These are phyloP conservation scores for Metarhizium guizhouense DNA, from an alignment of 2,329 filamentous ascomycete species.

Conservation along the genomic window DNA sequence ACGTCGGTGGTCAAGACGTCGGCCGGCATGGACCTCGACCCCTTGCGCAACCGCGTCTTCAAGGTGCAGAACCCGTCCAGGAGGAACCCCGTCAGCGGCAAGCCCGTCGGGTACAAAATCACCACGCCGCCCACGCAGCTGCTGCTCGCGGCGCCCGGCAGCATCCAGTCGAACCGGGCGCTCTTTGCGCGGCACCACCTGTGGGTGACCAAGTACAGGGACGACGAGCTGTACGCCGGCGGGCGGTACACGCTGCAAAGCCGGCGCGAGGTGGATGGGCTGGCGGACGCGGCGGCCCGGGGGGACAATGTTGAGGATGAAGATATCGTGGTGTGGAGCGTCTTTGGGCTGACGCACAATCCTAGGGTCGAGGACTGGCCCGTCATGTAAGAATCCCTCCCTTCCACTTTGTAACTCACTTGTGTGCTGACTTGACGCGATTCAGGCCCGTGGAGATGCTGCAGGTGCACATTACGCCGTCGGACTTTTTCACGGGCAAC, in stretches of 20 bases:
- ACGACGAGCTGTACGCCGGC: conserved; percentile 35
- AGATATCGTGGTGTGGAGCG: conserved; percentile 48
- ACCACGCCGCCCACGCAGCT: conserved; percentile 29
- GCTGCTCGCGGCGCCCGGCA: conserved; percentile 30
- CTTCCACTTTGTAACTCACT: background rate
- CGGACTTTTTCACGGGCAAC: conserved; percentile 39
- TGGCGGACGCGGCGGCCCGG: conserved; percentile 27
- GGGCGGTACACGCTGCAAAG: conserved; percentile 39
- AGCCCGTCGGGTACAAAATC: conserved; percentile 40
- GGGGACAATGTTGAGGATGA: conserved; percentile 40
- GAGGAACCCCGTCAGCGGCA: conserved; percentile 34
- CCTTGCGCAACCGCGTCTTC: conserved; percentile 38
- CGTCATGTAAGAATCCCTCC: background rate
- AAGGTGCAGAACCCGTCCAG: conserved; percentile 38
- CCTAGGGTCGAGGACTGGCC: conserved; percentile 60
- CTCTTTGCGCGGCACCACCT: conserved; percentile 34
- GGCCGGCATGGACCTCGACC: conserved; percentile 39
- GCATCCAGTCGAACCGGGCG: conserved; percentile 29
- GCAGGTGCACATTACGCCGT: conserved; percentile 34
- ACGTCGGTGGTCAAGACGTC: conserved; percentile 35
- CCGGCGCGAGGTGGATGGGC: conserved; percentile 18
- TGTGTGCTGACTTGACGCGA: background rate
- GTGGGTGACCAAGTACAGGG: conserved; percentile 37
- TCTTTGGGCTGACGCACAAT: conserved; percentile 55
- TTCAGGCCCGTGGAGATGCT: conserved; percentile 44